phyloP scores from a whole-genome alignment of 78 protist species.

The Anaeramoeba ignava region DNA sequence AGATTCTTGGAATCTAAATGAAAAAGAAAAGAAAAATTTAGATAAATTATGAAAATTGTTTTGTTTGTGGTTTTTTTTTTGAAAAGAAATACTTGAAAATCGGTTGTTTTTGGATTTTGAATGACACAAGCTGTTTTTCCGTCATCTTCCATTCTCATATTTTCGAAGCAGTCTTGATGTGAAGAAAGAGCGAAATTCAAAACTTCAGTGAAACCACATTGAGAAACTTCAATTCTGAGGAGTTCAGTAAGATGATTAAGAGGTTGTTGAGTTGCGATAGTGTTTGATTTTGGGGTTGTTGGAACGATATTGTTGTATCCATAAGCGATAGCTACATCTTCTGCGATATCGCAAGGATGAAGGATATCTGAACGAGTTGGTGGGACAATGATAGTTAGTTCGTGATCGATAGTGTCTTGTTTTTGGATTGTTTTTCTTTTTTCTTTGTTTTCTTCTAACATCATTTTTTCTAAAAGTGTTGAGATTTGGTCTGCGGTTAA shows the following conservation, averaged over 20 bases:
- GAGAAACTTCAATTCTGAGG: too few relatives aligned
- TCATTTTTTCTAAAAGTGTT: too few relatives aligned
- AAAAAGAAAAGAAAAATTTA: too few relatives aligned
- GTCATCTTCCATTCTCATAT: slow-evolving; percentile 31
- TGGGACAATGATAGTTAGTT: slow-evolving; percentile 57
- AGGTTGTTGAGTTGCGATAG: slow-evolving; percentile 52
- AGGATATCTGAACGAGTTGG: slow-evolving; percentile 75
- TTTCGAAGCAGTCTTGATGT: slow-evolving; percentile 46
- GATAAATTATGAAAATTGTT: too few relatives aligned
- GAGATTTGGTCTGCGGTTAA: too few relatives aligned
- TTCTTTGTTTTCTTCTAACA: background rate
- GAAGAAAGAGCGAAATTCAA: slow-evolving; percentile 66
- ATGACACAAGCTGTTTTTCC: slow-evolving; percentile 26
- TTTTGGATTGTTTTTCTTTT: background rate
- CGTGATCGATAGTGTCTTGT: slow-evolving; percentile 3
- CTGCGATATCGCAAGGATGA: slow-evolving; percentile 91
- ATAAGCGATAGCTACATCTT: slow-evolving; percentile 95
- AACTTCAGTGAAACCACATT: slow-evolving; percentile 84
- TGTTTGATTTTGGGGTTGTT: slow-evolving; percentile 5
- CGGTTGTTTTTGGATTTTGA: slow-evolving; percentile 55
- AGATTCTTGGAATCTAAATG: slow-evolving; percentile 45
- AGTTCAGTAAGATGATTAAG: slow-evolving; percentile 56
- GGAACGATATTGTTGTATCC: slow-evolving; percentile 81
- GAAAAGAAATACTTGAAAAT: slow-evolving; percentile 46
- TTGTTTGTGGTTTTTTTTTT: too few relatives aligned